Conservation (phyloP, 225 moss, liverwort and hornwort species). For the Lunularia cruciata region DNA sequence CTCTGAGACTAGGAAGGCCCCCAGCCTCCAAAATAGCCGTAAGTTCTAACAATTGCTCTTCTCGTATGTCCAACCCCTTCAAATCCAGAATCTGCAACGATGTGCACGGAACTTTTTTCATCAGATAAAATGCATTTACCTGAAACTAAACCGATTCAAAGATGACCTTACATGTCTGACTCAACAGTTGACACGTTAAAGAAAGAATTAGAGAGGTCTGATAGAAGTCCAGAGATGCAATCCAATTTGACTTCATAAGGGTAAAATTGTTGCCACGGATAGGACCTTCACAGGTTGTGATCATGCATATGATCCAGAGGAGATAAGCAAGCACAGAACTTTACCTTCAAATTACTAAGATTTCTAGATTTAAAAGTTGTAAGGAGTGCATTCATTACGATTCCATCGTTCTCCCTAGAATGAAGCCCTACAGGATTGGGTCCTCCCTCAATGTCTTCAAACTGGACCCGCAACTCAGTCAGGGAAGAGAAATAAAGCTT, state of each 20-base stretch:
- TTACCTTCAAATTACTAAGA: conserved; percentile 17
- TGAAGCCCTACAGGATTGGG: background rate
- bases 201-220: too few species aligned
- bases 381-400: background rate
- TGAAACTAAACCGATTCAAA: too few species aligned
- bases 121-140: too few species aligned
- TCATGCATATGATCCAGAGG: background rate
- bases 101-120: too few species aligned
- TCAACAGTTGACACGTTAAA: too few species aligned
- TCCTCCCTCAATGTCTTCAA: conserved; percentile 14
- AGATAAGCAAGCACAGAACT: background rate
- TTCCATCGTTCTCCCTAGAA: conserved; percentile 7
- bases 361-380: conserved; percentile 2
- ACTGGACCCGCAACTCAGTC: conserved; percentile 9
- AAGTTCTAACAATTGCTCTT: conserved; percentile 11
- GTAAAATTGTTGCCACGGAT: background rate
- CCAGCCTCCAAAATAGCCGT: conserved; percentile 7
- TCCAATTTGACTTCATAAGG: background rate
- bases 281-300: background rate
- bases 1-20: conserved; percentile 2
- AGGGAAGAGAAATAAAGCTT: conserved; percentile 17
- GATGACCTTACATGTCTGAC: too few species aligned
- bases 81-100: conserved; percentile 10
- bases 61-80: conserved; percentile 14
- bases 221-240: too few species aligned